Evolutionary conservation across 2,329 filamentous ascomycete species (phyloP), one percentile per base, ranked within the genome.

Genomic region (Aureobasidium melanogenum): DNA sequence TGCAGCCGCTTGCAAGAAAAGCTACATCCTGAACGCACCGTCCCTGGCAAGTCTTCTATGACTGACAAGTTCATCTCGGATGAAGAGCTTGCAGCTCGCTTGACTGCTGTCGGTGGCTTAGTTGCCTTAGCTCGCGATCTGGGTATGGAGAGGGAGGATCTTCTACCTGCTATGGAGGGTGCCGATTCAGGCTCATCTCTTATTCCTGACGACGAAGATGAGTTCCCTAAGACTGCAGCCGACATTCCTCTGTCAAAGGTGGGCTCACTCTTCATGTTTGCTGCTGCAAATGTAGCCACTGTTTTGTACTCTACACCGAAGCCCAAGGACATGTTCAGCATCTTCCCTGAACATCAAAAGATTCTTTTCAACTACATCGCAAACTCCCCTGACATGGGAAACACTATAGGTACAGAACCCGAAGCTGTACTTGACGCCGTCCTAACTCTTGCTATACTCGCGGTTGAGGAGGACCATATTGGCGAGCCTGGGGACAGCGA

Each of bases 51-150:
- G 62, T 78, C 77, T 66, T 89, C 85, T 1, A 79, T 84, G 66
- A 80, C 83, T 51, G 81, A 85, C 65, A 80, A 81, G 4, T 92
- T 88, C 67, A 83, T 84, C 47, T 79, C 86, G 44, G 81, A 88
- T 15, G 79, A 85, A 43, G 75, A 80, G 43, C 73, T 90, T 34
- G 80, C 84, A 62, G 81, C 81, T 17, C 79, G 83, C 62, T 84
- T 89, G 64, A 81, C 83, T 7, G 81, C 88, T 50, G 80, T 89
- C n/a, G 88, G 88, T 0, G 86, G 91, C 68, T 74, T 92, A 26
- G 85, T 86, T 77, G 84, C 86, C 19, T 76, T 90, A 58, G 82
- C 86, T 17, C 79, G 83, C 57, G 82, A 85, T 65, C 73, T 84
- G 30, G 77, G 76, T 1, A 66, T 85, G 28, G 70, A 77, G 26